Evolutionary conservation across 108 stramenopile species (phyloP).

Genomic region (Fragilaria crotonensis): DNA sequence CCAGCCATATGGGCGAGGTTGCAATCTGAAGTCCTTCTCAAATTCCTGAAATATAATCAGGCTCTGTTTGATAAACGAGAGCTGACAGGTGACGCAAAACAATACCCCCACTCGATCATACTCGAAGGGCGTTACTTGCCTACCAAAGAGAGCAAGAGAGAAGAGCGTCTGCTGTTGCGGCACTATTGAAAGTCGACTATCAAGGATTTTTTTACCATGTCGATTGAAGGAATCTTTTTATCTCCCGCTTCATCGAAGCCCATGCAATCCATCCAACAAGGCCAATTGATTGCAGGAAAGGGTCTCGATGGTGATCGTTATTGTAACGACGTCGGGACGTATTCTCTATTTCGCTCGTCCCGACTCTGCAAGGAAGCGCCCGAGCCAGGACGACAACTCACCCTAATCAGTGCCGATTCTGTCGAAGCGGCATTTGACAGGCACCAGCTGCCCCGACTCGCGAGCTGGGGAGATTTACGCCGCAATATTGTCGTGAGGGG

Average conservation of each 20-base stretch:
- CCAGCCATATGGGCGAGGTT: too few relatives aligned
- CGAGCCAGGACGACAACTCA: conserved; percentile 24
- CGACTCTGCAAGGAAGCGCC: background rate
- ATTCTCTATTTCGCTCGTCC: conserved; percentile 10
- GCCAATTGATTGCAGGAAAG: conserved; percentile 10
- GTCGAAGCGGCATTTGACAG: conserved; percentile 1
- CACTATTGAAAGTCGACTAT: background rate
- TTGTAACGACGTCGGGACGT: conserved; percentile 7
- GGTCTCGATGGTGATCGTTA: conserved; percentile 25
- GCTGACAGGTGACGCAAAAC: too few relatives aligned
- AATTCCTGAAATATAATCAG: too few relatives aligned
- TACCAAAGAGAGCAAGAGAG: too few relatives aligned
- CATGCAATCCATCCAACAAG: conserved; percentile 11
- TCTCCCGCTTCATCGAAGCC: conserved; percentile 8
- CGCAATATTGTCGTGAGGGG: conserved; percentile 22
- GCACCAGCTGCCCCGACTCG: conserved; percentile 2
- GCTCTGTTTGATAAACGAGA: too few relatives aligned
- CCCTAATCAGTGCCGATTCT: conserved; percentile 13
- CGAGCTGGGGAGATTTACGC: conserved; percentile 6
- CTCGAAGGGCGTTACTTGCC: too few relatives aligned
- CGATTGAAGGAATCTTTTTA: conserved; percentile 14
- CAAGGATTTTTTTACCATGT: background rate
- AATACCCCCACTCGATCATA: too few relatives aligned
- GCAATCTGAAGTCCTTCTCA: too few relatives aligned
- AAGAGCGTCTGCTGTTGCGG: background rate